Percentiles rank a stretch among this genome's conserved stretches.
phyloP scores from a whole-genome alignment of 2,329 filamentous ascomycete species.

The Ambrosiella beaveri region DNA sequence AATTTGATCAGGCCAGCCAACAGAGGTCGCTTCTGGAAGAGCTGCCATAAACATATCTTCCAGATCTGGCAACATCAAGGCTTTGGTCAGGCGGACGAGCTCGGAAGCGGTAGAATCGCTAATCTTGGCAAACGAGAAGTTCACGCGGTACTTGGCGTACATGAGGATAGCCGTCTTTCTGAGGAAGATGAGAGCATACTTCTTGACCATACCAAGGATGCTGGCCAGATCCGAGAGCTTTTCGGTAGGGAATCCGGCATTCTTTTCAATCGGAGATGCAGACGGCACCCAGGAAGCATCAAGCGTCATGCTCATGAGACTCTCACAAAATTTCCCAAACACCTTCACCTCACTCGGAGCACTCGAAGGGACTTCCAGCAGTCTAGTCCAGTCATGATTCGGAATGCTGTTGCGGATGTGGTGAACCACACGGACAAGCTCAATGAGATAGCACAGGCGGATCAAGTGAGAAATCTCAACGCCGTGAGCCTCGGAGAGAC shows the following conservation, averaged over 20 bases:
- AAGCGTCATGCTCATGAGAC: slow-evolving; percentile 17
- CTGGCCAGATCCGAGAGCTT: slow-evolving; percentile 35
- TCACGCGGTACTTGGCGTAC: slow-evolving; percentile 74
- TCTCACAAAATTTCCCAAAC: slow-evolving; percentile 34
- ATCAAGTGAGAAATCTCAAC: slow-evolving; percentile 66
- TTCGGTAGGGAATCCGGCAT: slow-evolving; percentile 36
- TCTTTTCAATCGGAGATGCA: slow-evolving; percentile 14
- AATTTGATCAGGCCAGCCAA: slow-evolving; percentile 12
- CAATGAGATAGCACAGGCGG: slow-evolving; percentile 73
- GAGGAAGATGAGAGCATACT: slow-evolving; percentile 78
- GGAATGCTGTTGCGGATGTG: slow-evolving; percentile 40
- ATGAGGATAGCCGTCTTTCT: slow-evolving; percentile 72
- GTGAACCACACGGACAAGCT: slow-evolving; percentile 67
- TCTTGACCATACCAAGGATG: slow-evolving; percentile 47
- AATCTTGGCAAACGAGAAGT: slow-evolving; percentile 58
- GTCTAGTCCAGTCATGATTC: slow-evolving; percentile 29
- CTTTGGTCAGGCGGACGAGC: slow-evolving; percentile 61
- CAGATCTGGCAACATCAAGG: slow-evolving; percentile 59
- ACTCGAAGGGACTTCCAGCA: slow-evolving; percentile 24
- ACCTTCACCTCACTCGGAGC: slow-evolving; percentile 30
- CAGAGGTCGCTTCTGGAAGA: slow-evolving; percentile 24
- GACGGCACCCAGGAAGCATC: neutral
- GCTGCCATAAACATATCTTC: slow-evolving; percentile 57
- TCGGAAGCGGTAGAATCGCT: slow-evolving; percentile 52
- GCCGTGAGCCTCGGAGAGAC: slow-evolving; percentile 46